A percentile compares a stretch with the other conserved stretches of the same genome.
Conservation (phyloP, 164 flowering plant species). For the Piper longum region DNA sequence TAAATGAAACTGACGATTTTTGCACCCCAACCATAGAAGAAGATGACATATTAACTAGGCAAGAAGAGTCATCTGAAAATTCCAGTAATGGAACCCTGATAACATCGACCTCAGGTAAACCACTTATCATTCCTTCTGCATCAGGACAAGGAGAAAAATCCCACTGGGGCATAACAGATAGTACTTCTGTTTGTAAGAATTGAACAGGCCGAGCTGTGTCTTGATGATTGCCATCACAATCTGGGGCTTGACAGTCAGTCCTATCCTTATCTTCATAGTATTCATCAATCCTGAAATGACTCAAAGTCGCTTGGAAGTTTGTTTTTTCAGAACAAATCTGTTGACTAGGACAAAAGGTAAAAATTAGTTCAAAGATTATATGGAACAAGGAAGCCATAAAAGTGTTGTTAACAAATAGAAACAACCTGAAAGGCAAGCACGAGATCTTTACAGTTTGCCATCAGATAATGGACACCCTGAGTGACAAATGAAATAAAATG, state of each 20-base stretch:
- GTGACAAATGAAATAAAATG: background rate
- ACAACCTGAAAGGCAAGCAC: slow-evolving; percentile 57
- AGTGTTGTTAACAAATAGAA: slow-evolving; percentile 4
- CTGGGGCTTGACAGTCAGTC: slow-evolving; percentile 6
- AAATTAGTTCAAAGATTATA: slow-evolving; percentile 10
- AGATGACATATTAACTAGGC: slow-evolving; percentile 21
- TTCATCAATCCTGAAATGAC: slow-evolving; percentile 50
- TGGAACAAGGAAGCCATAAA: background rate
- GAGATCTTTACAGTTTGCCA: slow-evolving; percentile 33
- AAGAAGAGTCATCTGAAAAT: slow-evolving; percentile 29
- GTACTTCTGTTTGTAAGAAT: slow-evolving; percentile 49
- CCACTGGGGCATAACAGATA: slow-evolving; percentile 37
- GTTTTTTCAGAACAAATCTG: slow-evolving; percentile 60
- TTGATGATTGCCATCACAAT: slow-evolving; percentile 3
- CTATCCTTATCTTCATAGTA: slow-evolving; percentile 18
- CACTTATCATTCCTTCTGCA: slow-evolving; percentile 9
- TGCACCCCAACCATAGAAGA: slow-evolving; percentile 15
- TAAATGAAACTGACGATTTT: slow-evolving; percentile 29
- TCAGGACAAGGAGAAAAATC: slow-evolving; percentile 14
- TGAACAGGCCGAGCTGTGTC: slow-evolving; percentile 19
- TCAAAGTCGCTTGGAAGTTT: slow-evolving; percentile 48
- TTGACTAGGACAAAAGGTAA: slow-evolving; percentile 28
- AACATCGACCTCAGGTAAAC: slow-evolving; percentile 10
- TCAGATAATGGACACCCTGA: slow-evolving; percentile 31
- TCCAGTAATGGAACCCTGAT: slow-evolving; percentile 39